Percentiles rank a stretch among this genome's conserved stretches.
phyloP scores from a whole-genome alignment of 192 early-diverging fungal genomes.

The Coemansia sp. region DNA sequence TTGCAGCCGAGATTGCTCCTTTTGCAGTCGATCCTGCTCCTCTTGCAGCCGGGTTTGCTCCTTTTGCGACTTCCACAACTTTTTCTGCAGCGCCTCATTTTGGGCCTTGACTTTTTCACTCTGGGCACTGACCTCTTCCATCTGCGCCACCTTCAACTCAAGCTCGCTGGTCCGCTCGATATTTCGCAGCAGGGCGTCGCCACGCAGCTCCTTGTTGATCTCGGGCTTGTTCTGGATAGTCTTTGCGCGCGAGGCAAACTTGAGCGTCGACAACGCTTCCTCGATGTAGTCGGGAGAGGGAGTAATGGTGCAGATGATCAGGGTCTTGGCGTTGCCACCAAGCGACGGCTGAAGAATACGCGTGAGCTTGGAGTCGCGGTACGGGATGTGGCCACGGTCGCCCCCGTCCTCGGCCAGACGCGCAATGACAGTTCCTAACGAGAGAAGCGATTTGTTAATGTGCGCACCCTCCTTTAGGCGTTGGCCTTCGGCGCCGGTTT shows the following conservation, averaged over 20 bases:
- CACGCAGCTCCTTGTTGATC: conserved; percentile 68
- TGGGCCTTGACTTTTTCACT: conserved; percentile 52
- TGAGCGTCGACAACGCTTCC: conserved; percentile 89
- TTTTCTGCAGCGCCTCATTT: conserved; percentile 50
- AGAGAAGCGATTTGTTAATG: conserved; percentile 90
- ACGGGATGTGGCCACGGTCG: conserved; percentile 84
- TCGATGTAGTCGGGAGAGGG: conserved; percentile 72
- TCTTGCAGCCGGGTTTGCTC: not conserved
- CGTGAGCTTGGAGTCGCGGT: conserved; percentile 96
- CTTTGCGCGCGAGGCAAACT: conserved; percentile 93
- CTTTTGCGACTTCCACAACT: conserved; percentile 25
- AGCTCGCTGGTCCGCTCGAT: conserved; percentile 50
- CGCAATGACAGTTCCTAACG: conserved; percentile 91
- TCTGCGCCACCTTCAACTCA: conserved; percentile 54
- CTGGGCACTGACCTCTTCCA: conserved; percentile 24
- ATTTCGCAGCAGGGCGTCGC: conserved; percentile 49
- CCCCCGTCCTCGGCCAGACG: conserved; percentile 71
- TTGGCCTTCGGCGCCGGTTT: conserved; percentile 69
- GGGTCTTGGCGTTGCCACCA: conserved; percentile 84
- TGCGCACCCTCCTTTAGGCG: conserved; percentile 95
- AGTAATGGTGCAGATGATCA: conserved; percentile 92
- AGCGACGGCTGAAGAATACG: conserved; percentile 91
- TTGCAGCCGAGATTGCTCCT: conserved; percentile 19
- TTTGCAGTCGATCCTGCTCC: conserved; percentile 25
- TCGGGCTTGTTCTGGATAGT: conserved; percentile 80